Conservation (phyloP, 1,284 basidiomycete species). For the Leccinum angustisporum region DNA sequence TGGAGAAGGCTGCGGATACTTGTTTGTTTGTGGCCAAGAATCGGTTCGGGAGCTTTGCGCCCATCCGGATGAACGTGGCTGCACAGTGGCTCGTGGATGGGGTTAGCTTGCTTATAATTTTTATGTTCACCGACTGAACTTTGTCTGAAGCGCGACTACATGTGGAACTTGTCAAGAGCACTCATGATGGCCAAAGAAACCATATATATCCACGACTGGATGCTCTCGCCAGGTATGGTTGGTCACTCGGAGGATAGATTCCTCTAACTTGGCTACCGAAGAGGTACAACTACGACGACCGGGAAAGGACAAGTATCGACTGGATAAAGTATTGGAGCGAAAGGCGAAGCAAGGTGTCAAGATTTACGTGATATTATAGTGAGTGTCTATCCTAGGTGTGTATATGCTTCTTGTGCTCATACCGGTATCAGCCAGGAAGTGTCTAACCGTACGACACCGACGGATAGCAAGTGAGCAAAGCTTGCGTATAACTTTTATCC, state of each 20-base stretch:
- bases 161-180: slow-evolving; percentile 96
- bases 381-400: slow-evolving; percentile 27
- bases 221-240: slow-evolving; percentile 76
- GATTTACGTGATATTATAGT: slow-evolving; percentile 96
- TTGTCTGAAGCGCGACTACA: slow-evolving; percentile 78
- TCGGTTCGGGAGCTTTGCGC: slow-evolving; percentile 93
- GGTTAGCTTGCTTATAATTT: slow-evolving; percentile 43
- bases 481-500: neutral
- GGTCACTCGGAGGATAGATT: neutral
- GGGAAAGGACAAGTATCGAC: slow-evolving; percentile 81
- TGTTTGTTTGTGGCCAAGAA: slow-evolving; percentile 84
- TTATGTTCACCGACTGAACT: neutral
- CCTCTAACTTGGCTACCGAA: slow-evolving; percentile 24
- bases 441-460: slow-evolving; percentile 94
- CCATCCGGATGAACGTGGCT: slow-evolving; percentile 89
- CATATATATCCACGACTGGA: slow-evolving; percentile 96
- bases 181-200: slow-evolving; percentile 87
- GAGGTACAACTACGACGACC: slow-evolving; percentile 87
- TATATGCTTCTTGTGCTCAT: slow-evolving; percentile 3
- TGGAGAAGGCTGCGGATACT: slow-evolving; percentile 80
- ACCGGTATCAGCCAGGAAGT: slow-evolving; percentile 78
- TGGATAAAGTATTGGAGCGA: slow-evolving; percentile 85
- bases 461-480: slow-evolving; percentile 75
- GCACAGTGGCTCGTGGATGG: slow-evolving; percentile 99
- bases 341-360: slow-evolving; percentile 97